A percentile compares a stretch with the other conserved stretches of the same genome.
These are phyloP conservation scores for Colletotrichum tropicale DNA, from an alignment of 2,329 filamentous ascomycete species.

Conservation along the genomic window DNA sequence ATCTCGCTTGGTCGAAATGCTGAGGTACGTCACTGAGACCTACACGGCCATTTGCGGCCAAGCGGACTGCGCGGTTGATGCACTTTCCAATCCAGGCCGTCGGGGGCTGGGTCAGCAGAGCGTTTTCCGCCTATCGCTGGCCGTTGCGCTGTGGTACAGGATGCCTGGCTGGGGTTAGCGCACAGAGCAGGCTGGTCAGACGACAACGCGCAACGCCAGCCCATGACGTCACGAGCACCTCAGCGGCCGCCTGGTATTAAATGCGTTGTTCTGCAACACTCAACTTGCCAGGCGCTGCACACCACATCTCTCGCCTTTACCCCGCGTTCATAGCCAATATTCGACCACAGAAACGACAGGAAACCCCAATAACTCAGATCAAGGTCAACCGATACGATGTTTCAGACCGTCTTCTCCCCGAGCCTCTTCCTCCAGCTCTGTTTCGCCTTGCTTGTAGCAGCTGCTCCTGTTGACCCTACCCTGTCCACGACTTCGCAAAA, in stretches of 20 bases:
- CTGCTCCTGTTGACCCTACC: slow-evolving; percentile 54
- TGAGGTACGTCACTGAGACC: not conserved
- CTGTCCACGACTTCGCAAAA: slow-evolving; percentile 40
- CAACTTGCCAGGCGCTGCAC: not conserved
- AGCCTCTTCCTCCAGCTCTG: slow-evolving; percentile 56
- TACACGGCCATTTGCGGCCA: not conserved
- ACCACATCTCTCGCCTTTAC: not conserved
- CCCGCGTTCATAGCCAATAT: not conserved
- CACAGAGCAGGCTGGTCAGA: not conserved
- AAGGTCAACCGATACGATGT: not conserved
- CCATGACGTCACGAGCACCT: not conserved
- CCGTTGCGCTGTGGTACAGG: not conserved
- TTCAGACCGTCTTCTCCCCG: slow-evolving; percentile 29
- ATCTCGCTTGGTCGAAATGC: not conserved
- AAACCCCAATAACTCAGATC: not conserved
- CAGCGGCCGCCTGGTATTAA: not conserved
- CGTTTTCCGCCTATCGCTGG: not conserved
- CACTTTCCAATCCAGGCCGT: not conserved
- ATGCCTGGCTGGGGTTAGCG: not conserved
- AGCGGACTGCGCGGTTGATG: not conserved
- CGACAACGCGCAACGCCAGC: not conserved
- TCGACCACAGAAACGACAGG: not conserved
- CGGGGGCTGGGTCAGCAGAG: not conserved
- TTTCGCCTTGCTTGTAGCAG: slow-evolving; percentile 52
- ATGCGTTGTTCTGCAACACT: not conserved